Evolutionary conservation across 202 grass and related monocot genomes (phyloP).

Genomic region (Alloteropsis angusta): DNA sequence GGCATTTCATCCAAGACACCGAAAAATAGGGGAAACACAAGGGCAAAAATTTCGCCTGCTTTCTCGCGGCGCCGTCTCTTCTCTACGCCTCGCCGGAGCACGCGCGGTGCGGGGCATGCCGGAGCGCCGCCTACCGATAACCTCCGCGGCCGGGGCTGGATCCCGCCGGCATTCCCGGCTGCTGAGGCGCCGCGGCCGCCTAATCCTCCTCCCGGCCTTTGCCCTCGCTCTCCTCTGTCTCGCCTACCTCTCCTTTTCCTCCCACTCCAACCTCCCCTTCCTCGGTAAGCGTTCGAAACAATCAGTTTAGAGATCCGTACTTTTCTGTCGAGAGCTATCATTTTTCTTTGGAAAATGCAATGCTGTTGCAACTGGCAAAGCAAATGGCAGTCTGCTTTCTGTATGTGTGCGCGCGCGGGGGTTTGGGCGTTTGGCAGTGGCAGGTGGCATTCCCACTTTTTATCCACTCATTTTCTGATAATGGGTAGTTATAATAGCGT

Average conservation of each 20-base stretch:
- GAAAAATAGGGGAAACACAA: background rate
- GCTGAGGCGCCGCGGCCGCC: slow-evolving; percentile 27
- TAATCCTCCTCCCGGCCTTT: slow-evolving; percentile 33
- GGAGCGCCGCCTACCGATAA: slow-evolving; percentile 30
- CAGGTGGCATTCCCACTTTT: background rate
- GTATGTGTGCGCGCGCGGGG: background rate
- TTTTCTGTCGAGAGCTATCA: background rate
- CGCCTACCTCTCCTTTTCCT: slow-evolving; percentile 53
- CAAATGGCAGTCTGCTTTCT: background rate
- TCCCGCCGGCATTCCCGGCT: slow-evolving; percentile 29
- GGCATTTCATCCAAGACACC: background rate
- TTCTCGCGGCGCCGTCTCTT: background rate
- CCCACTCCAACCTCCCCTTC: slow-evolving; percentile 42
- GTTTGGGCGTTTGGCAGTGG: no score
- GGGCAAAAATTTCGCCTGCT: background rate
- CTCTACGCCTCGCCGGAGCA: slow-evolving; percentile 3
- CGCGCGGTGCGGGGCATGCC: slow-evolving; percentile 7
- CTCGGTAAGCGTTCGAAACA: slow-evolving; percentile 37
- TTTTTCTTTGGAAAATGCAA: background rate
- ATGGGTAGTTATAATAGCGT: background rate
- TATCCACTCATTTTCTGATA: background rate
- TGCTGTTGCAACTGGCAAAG: background rate
- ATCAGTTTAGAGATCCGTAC: background rate
- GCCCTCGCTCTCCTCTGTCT: slow-evolving; percentile 39
- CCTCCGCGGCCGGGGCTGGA: slow-evolving; percentile 4